Base-by-base conservation (phyloP, 2,329 filamentous ascomycete genomes). In the Boeremia lycopersici region DNA sequence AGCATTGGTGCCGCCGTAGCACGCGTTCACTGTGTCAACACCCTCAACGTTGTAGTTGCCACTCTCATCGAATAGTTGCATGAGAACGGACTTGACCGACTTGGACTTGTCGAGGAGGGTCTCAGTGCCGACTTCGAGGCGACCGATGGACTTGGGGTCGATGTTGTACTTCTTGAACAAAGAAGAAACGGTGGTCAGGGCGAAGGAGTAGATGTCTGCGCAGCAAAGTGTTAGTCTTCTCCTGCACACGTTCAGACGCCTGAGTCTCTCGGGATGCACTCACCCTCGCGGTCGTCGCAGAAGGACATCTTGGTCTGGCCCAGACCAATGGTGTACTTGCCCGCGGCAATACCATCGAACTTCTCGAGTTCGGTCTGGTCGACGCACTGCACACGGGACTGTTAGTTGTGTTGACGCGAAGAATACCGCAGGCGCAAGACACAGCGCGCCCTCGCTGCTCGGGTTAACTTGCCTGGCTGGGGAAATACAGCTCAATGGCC, bases 281-380 rank as follows among this genome's bases (percentile, higher is more conserved):
- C 61, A 80, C 78, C 78, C 75, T 82, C 80, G 57, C 80, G 76
- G 70, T 82, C 80, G 71, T 82, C 79, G 71, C 80, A 82, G 74
- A 82, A 82, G 74, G 78, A 80, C 80, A 82, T 82, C 70, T 79
- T 80, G 61, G 79, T 82, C 76, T 82, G 80, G 65, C 80, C 80
- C 57, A 82, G 78, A 56, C 80, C 80, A 74, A 82, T 82, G 47
- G 80, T 82, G 75, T 82, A 82, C 66, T 82, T 82, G 66, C 80
- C 80, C 56, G 72, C 65, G 54, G 74, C 74, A 56, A 82, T 79
- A 72, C 80, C 80, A 79, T 82, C 80, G 75, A 81, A 82, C 73
- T 81, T 81, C 70, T 82, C 80, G 57, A 82, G 78, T 65, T 82
- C 79, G 59, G 77, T 65, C 71, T 82, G 80, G 69, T 82, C 80